Conservation (phyloP, 305 asterid genomes). For the Nicotiana rustica region DNA sequence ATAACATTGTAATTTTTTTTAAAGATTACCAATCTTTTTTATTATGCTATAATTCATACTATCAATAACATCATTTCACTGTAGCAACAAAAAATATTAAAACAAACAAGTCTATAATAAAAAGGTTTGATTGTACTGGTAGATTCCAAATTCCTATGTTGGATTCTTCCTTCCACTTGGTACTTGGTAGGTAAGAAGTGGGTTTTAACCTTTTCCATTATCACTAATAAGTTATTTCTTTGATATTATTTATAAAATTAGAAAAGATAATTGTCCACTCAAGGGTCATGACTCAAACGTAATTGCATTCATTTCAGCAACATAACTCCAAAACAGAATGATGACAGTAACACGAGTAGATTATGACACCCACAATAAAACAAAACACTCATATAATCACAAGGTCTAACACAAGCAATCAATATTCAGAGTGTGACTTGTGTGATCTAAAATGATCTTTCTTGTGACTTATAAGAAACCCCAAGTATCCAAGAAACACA, state of each 20-base stretch:
- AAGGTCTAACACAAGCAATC: constrained; percentile 34
- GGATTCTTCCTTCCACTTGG: no score
- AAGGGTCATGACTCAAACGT: background rate
- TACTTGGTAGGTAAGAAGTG: no score
- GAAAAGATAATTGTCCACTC: constrained; percentile 22
- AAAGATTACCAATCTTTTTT: no score
- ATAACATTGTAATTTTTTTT: no score
- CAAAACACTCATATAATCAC: constrained; percentile 26
- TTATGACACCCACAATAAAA: constrained; percentile 40
- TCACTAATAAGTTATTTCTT: background rate
- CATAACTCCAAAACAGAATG: constrained; percentile 32
- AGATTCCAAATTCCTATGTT: no score
- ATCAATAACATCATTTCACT: no score
- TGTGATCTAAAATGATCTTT: constrained; percentile 39
- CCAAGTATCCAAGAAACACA: constrained; percentile 11
- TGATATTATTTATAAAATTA: background rate
- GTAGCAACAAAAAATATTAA: no score
- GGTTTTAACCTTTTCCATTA: no score
- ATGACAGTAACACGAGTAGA: constrained; percentile 39
- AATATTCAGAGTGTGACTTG: constrained; percentile 24
- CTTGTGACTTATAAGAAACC: constrained; percentile 48
- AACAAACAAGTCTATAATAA: no score
- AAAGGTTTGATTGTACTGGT: no score
- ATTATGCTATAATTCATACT: no score
- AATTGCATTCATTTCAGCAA: constrained; percentile 21